Evolutionary conservation across 805 yeast genomes (phyloP).

Genomic region (Scheffersomyces amazonensis): DNA sequence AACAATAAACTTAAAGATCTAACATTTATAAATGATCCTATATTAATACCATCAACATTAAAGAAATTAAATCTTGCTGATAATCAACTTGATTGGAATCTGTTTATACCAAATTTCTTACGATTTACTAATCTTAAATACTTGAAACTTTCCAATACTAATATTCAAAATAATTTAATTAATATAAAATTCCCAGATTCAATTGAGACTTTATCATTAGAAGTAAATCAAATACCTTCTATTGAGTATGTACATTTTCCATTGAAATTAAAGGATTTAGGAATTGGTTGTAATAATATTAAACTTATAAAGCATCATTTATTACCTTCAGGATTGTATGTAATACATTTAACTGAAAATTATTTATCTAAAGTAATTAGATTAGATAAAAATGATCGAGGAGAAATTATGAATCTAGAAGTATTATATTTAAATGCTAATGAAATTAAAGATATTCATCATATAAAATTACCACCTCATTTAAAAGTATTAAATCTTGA

Average conservation of each 20-base stretch:
- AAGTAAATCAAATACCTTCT: conserved; percentile 14
- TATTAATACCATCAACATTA: neutral
- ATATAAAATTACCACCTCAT: conserved; percentile 10
- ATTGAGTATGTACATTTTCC: conserved; percentile 16
- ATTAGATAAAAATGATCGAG: conserved; percentile 9
- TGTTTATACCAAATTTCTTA: conserved; percentile 7
- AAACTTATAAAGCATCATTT: conserved; percentile 3
- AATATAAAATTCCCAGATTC: conserved; percentile 13
- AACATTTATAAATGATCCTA: neutral
- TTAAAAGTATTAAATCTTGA: conserved; percentile 14
- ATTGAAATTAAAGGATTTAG: conserved; percentile 9
- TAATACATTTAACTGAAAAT: conserved; percentile 18
- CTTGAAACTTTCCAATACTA: conserved; percentile 14
- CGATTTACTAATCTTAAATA: conserved; percentile 5
- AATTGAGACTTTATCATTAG: conserved; percentile 11
- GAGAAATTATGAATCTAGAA: conserved; percentile 10
- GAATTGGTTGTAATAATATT: conserved; percentile 16
- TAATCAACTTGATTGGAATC: conserved; percentile 17
- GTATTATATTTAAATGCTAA: conserved; percentile 14
- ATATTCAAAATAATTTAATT: conserved; percentile 8
- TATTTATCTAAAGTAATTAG: conserved; percentile 9
- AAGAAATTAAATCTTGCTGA: conserved; percentile 8
- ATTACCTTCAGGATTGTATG: conserved; percentile 10
- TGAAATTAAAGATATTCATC: conserved; percentile 8
- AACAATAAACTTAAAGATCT: neutral